Conservation (phyloP, 1,284 basidiomycete genomes). For the Puccinia hordei region DNA sequence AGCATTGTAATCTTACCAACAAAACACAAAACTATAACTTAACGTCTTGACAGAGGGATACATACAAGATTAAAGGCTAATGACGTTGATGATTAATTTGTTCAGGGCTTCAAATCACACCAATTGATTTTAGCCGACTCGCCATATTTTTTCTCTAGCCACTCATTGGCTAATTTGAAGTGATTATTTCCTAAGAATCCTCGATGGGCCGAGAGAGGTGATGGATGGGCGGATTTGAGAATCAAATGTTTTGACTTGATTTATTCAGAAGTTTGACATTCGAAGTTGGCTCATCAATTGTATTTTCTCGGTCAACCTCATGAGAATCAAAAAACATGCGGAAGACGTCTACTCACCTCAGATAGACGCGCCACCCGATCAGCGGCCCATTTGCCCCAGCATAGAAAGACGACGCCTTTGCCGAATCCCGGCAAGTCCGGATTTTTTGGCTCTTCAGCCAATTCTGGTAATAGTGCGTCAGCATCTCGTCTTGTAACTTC, state of each 20-base stretch:
- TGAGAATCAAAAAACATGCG: conserved; percentile 36
- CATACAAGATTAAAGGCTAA: too few species aligned
- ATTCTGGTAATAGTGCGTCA: background rate
- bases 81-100: too few species aligned
- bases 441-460: background rate
- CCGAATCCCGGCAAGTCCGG: conserved; percentile 37
- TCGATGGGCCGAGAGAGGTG: conserved; percentile 59
- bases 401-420: conserved; percentile 59
- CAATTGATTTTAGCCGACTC: conserved; percentile 57
- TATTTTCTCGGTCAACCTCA: background rate
- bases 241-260: conserved; percentile 56
- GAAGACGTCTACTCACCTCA: conserved; percentile 55
- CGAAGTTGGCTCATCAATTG: background rate
- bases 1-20: too few species aligned
- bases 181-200: conserved; percentile 60
- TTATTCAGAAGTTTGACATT: conserved; percentile 11
- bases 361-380: conserved; percentile 56
- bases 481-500: background rate
- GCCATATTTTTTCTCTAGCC: conserved; percentile 57
- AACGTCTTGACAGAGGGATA: too few species aligned
- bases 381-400: conserved; percentile 59
- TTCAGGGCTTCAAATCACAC: conserved; percentile 48
- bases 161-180: conserved; percentile 59
- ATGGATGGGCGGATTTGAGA: conserved; percentile 58
- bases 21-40: too few species aligned